Conservation (phyloP, 257 asterid genomes). For the Nicotiana attenuata region DNA sequence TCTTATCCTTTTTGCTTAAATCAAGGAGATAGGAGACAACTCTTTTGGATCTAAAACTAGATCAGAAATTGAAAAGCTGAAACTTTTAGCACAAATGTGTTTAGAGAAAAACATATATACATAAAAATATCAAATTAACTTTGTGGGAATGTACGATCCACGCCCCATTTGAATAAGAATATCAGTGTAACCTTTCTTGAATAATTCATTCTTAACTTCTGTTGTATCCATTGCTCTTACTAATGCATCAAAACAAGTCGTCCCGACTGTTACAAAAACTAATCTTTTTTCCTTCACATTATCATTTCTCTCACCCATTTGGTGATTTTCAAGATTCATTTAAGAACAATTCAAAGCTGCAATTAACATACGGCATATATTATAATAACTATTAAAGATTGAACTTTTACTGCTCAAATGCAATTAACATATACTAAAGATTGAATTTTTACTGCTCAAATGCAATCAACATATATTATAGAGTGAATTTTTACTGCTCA, state of each 20-base stretch:
- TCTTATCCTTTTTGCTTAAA: not conserved
- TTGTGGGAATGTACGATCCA: slow-evolving; percentile 65
- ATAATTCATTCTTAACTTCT: slow-evolving; percentile 62
- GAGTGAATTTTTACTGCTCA: not conserved
- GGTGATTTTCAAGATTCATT: slow-evolving; percentile 3
- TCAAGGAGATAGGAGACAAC: not conserved
- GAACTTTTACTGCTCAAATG: not conserved
- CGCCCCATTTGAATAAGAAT: slow-evolving; percentile 94
- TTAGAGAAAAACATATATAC: not conserved
- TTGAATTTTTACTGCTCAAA: not conserved
- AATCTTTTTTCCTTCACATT: slow-evolving; percentile 33
- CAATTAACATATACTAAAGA: no score
- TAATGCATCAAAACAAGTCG: slow-evolving; percentile 83
- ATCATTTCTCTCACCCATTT: slow-evolving; percentile 43
- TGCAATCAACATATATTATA: no score
- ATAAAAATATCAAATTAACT: slow-evolving; percentile 36
- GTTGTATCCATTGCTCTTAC: slow-evolving; percentile 67
- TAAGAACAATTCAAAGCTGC: not conserved
- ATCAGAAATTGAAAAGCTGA: not conserved
- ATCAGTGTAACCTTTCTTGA: slow-evolving; percentile 61
- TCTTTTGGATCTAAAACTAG: not conserved
- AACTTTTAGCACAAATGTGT: not conserved
- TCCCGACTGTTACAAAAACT: slow-evolving; percentile 90
- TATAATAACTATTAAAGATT: not conserved
- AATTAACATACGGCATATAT: not conserved